Base-by-base conservation (phyloP, 768 basidiomycete genomes). In the Termitomyces sp. region DNA sequence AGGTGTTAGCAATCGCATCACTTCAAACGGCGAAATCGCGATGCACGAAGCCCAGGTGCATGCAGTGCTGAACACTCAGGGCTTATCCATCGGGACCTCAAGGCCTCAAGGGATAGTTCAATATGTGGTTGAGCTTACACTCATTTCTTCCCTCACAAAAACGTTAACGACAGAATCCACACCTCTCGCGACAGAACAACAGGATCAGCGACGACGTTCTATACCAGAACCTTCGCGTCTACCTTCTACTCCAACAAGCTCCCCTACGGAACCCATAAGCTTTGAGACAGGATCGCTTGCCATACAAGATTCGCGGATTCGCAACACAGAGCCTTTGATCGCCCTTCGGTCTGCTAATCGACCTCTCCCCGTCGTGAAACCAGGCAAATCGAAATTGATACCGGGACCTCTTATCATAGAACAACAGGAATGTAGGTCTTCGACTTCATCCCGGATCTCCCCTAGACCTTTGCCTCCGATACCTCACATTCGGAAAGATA, bases 1-100 rank as follows among this genome's bases (percentile, higher is more conserved):
- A 5, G 75, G 75, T 23, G 68, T 73, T 38, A 68, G 69, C 56
- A 66, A 83, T 76, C 87, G 71, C 84, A 89, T 62, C 82, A 84
- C 44, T 71, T 87, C 64, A 20, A 5, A 36, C 33, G 47, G 28
- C 5, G 58, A 50, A 30, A 20, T 36, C 47, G 20, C 30, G 23
- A 58, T 30, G 28, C 56, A 43, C 4, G 46, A 59, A 38, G 44
- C 50, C 6, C 51, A 54, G 26, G 58, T 59, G n/a, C 52, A 59
- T 48, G 58, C 53, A 18, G 58, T 59, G 4, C 23, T 59, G 18
- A 58, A 58, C 14, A 57, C 40, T 40, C 57, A 30, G 9, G 35
- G 36, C 12, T 38, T 53, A 30, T 35, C 58, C 30, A 13, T 30
- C 13, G 53, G 28, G 28, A 4, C 26, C 0, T 23, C 28, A 28